Conservation (phyloP, 23 red algal genomes). For the Gracilaria vermiculophylla region DNA sequence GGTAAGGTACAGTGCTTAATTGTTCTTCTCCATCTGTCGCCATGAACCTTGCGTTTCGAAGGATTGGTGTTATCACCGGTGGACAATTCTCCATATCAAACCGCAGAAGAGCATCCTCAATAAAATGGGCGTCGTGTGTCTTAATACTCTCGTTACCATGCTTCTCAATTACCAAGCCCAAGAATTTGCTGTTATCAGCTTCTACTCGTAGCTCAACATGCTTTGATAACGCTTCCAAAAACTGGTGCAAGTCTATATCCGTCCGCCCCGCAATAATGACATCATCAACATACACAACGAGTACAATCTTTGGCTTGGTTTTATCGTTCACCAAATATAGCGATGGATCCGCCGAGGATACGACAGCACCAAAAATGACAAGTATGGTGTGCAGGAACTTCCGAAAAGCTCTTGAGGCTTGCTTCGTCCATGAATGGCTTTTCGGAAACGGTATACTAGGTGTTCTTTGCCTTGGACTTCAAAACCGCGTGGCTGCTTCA, state of each 20-base stretch:
- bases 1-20: neutral
- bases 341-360: neutral
- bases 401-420: neutral
- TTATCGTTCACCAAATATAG: neutral
- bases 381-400: constrained; percentile 11
- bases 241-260: neutral
- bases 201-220: neutral
- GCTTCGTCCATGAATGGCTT: constrained; percentile 19
- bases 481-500: constrained; percentile 41
- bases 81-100: constrained; percentile 14
- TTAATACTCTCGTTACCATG: neutral
- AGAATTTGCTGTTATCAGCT: neutral
- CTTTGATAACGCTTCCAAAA: neutral
- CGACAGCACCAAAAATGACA: neutral
- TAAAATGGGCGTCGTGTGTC: neutral
- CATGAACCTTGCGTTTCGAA: neutral
- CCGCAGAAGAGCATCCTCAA: neutral
- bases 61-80: neutral
- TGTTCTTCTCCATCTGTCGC: neutral
- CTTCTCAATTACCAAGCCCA: neutral
- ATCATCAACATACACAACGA: constrained; percentile 24
- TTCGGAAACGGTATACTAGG: neutral
- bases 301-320: neutral
- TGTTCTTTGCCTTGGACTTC: neutral
- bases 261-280: neutral